Conservation (phyloP, 2,329 filamentous ascomycete genomes). For the Ophiostoma tasmaniense region DNA sequence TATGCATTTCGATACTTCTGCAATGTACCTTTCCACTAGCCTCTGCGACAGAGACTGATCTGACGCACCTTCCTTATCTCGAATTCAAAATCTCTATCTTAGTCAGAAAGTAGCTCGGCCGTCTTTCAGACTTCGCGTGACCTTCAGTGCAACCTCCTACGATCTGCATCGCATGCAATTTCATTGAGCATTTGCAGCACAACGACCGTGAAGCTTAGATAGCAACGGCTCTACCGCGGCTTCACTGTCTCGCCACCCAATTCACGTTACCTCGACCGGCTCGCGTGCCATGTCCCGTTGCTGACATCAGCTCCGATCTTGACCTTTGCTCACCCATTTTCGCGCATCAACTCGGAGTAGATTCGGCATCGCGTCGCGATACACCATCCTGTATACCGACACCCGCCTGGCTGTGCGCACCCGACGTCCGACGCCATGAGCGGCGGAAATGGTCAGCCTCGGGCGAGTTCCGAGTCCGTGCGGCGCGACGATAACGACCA, state of each 20-base stretch:
- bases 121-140: background rate
- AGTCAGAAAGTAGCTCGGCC: background rate
- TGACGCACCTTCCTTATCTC: constrained; percentile 9
- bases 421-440: constrained; percentile 10
- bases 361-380: constrained; percentile 4
- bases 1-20: background rate
- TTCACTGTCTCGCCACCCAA: background rate
- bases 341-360: background rate
- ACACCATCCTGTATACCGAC: background rate
- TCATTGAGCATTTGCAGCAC: background rate
- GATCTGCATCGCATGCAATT: background rate
- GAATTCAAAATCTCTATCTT: background rate
- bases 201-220: background rate
- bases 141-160: background rate
- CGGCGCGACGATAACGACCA: background rate
- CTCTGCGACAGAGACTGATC: background rate
- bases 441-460: constrained; percentile 15
- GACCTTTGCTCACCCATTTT: background rate
- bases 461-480: constrained; percentile 7
- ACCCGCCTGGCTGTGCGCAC: background rate
- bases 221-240: background rate
- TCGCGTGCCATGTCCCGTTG: background rate
- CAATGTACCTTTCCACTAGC: background rate
- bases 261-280: background rate
- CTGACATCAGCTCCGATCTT: background rate